phyloP scores from a whole-genome alignment of 768 basidiomycete species.

The Russula sp. region DNA sequence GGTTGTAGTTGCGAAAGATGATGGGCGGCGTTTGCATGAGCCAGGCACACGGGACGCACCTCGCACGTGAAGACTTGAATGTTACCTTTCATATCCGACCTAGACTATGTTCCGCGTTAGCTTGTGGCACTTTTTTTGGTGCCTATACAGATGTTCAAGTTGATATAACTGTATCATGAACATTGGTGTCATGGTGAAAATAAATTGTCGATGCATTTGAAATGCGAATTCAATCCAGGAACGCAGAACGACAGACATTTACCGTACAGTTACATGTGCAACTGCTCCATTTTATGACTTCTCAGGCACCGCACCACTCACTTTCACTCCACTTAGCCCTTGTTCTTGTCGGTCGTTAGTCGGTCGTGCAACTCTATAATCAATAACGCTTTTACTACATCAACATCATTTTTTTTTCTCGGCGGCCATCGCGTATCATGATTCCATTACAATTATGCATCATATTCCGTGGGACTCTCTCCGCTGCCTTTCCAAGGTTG shows the following conservation, averaged over 20 bases:
- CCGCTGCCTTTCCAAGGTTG: conserved; percentile 14
- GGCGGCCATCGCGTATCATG: not conserved
- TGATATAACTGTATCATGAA: not conserved
- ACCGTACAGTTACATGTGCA: too few relatives aligned
- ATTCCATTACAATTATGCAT: not conserved
- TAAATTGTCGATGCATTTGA: not conserved
- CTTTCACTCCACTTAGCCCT: too few relatives aligned
- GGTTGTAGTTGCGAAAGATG: conserved; percentile 43
- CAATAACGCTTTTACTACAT: not conserved
- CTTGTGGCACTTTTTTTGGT: too few relatives aligned
- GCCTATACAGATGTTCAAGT: too few relatives aligned
- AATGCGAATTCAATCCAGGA: not conserved
- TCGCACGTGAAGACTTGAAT: conserved; percentile 5
- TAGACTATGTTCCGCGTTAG: not conserved
- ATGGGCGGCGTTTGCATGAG: conserved; percentile 21
- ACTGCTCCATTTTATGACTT: too few relatives aligned
- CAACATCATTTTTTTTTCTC: conserved; percentile 1
- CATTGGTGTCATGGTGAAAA: not conserved
- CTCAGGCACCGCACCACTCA: too few relatives aligned
- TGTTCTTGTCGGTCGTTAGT: too few relatives aligned
- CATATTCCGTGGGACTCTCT: conserved; percentile 17
- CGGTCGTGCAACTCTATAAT: too few relatives aligned
- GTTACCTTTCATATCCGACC: not conserved
- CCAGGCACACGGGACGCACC: not conserved
- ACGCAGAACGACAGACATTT: not conserved